Evolutionary conservation across 129 eudicot genomes (phyloP).

Genomic region (Flaveria robusta): DNA sequence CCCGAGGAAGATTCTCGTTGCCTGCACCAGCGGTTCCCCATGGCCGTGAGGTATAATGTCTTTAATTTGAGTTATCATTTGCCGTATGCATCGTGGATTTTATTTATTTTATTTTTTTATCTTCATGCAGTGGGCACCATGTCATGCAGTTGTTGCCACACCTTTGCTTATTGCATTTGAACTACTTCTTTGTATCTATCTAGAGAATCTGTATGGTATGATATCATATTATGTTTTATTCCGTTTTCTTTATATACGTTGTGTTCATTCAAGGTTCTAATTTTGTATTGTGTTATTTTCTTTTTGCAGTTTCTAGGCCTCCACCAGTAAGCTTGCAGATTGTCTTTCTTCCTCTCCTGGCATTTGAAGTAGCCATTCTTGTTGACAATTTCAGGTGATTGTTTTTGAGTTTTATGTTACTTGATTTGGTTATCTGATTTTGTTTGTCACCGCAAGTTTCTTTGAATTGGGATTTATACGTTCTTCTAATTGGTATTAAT

Average conservation of each 20-base stretch:
- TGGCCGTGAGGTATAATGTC: constrained; percentile 74
- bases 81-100: constrained; percentile 3
- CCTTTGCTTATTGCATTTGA: constrained; percentile 92
- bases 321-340: constrained; percentile 70
- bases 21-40: constrained; percentile 99
- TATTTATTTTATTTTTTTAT: no score
- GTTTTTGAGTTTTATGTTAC: background rate
- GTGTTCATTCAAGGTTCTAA: constrained; percentile 18
- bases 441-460: background rate
- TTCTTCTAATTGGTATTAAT: background rate
- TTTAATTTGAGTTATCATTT: constrained; percentile 1
- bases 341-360: constrained; percentile 81
- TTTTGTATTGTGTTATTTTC: background rate
- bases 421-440: background rate
- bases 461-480: background rate
- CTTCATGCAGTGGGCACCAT: constrained; percentile 87
- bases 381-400: constrained; percentile 90
- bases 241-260: background rate
- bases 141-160: constrained; percentile 89
- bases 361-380: constrained; percentile 66
- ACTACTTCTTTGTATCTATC: constrained; percentile 84
- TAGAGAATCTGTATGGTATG: constrained; percentile 74
- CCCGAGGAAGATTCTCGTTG: constrained; percentile 90
- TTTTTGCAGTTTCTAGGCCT: constrained; percentile 52
- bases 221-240: constrained; percentile 2